Conservation (phyloP, 352 stramenopile genomes). For the Saprolegnia parasitica region DNA sequence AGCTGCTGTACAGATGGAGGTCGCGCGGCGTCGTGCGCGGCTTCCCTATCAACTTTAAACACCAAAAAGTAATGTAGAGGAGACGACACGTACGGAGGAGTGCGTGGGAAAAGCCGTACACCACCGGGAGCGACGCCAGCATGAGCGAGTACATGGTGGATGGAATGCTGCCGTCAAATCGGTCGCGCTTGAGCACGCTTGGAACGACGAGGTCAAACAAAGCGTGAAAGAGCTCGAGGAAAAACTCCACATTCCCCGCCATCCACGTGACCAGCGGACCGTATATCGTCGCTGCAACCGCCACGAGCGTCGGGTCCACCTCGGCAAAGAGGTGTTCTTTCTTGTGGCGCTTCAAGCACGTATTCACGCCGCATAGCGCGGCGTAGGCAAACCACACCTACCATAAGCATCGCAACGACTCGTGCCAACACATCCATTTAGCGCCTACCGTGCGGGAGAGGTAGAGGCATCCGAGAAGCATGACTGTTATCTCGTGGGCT, state of each 20-base stretch:
- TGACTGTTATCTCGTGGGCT: not conserved
- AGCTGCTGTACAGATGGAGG: not conserved
- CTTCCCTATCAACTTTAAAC: not conserved
- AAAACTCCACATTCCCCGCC: not conserved
- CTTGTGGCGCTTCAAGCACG: not conserved
- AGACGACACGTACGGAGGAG: no score
- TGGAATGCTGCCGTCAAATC: not conserved
- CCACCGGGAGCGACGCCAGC: not conserved
- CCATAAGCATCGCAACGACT: not conserved
- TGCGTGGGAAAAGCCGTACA: not conserved
- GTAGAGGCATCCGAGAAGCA: not conserved
- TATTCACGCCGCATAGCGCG: not conserved
- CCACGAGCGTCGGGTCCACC: slow-evolving; percentile 10
- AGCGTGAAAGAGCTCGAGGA: not conserved
- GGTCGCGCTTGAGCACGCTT: not conserved
- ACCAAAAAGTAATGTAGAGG: not conserved
- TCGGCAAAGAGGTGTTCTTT: slow-evolving; percentile 1
- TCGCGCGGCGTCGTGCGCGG: not conserved
- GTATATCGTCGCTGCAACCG: not conserved
- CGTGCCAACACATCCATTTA: not conserved
- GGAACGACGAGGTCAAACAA: not conserved
- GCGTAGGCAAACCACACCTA: slow-evolving; percentile 24
- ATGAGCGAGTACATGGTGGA: slow-evolving; percentile 1
- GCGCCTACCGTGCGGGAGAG: not conserved
- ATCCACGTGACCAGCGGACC: not conserved